A percentile compares a stretch with the other conserved stretches of the same genome.
Evolutionary conservation across 306 rosid genomes (phyloP).

Genomic region (Lablab purpureus): DNA sequence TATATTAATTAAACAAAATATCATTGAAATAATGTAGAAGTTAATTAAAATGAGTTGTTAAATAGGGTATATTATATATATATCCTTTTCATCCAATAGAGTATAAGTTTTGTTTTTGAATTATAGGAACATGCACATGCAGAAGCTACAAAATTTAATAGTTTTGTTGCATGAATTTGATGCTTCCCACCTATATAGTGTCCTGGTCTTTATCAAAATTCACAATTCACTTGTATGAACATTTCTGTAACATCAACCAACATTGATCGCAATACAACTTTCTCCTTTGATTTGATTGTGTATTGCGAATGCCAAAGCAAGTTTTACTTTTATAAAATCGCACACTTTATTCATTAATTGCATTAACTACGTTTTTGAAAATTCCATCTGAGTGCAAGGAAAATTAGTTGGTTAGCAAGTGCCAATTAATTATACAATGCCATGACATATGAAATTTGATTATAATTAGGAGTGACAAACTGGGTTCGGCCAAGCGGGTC

Average conservation of each 20-base stretch:
- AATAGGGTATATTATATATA: not conserved
- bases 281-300: not conserved
- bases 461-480: too few relatives aligned
- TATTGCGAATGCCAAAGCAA: not conserved
- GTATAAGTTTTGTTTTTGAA: not conserved
- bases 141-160: conserved; percentile 17
- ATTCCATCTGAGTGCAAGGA: not conserved
- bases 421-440: not conserved
- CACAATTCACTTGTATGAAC: not conserved
- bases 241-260: not conserved
- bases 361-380: not conserved
- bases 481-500: too few relatives aligned
- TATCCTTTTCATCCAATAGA: not conserved
- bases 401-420: not conserved
- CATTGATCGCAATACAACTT: not conserved
- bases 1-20: too few relatives aligned
- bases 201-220: not conserved
- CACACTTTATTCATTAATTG: not conserved
- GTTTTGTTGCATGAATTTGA: not conserved
- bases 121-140: not conserved
- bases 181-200: not conserved
- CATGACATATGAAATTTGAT: too few relatives aligned
- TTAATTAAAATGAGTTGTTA: too few relatives aligned
- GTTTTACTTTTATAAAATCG: not conserved
- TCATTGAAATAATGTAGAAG: too few relatives aligned